These are phyloP conservation scores for Clitocybe nebularis DNA, from an alignment of 1,284 basidiomycete species.

Conservation along the genomic window DNA sequence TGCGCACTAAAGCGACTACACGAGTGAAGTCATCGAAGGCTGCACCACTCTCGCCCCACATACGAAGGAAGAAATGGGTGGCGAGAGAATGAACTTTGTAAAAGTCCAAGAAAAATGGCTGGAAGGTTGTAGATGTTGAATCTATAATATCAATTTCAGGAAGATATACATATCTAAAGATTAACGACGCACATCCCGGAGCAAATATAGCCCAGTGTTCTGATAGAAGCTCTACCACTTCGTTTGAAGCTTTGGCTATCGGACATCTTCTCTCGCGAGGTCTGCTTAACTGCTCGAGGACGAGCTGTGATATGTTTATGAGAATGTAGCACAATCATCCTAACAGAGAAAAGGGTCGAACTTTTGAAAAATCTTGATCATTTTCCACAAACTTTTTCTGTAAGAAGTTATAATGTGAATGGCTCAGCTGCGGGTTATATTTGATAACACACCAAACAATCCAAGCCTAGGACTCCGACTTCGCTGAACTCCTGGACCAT, in stretches of 20 bases:
- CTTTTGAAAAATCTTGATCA: constrained; percentile 82
- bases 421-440: background rate
- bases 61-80: constrained; percentile 86
- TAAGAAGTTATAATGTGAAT: constrained; percentile 8
- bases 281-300: constrained; percentile 83
- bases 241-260: constrained; percentile 81
- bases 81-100: constrained; percentile 80
- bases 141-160: constrained; percentile 36
- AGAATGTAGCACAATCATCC: background rate
- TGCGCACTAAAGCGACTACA: constrained; percentile 78
- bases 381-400: constrained; percentile 69
- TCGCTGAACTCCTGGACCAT: constrained; percentile 79
- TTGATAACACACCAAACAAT: constrained; percentile 65
- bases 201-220: constrained; percentile 84
- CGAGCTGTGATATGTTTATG: constrained; percentile 43
- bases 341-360: too few species aligned
- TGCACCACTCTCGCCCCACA: constrained; percentile 94
- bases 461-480: constrained; percentile 82
- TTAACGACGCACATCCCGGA: constrained; percentile 57
- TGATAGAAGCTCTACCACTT: constrained; percentile 84
- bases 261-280: constrained; percentile 80
- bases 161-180: background rate
- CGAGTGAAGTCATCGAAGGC: constrained; percentile 77
- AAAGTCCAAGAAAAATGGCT: constrained; percentile 89
- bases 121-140: constrained; percentile 80